Conservation (phyloP, 2,329 filamentous ascomycete genomes). For the Penicillium sp. region DNA sequence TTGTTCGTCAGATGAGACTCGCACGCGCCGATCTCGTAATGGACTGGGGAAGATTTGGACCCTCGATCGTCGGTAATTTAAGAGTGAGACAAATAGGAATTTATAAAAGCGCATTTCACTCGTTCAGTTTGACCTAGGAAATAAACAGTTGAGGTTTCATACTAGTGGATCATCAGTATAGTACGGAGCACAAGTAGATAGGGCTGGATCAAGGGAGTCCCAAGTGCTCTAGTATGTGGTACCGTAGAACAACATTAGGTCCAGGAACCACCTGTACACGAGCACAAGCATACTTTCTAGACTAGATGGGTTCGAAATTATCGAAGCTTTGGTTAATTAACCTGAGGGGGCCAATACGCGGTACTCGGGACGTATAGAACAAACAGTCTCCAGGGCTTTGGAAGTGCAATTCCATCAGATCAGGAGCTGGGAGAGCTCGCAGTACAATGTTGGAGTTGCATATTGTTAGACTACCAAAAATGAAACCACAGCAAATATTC, state of each 20-base stretch:
- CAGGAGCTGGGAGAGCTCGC: too few species aligned
- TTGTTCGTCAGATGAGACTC: not conserved
- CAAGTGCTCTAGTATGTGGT: not conserved
- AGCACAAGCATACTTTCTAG: constrained; percentile 10
- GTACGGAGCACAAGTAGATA: not conserved
- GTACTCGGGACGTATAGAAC: too few species aligned
- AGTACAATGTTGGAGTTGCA: too few species aligned
- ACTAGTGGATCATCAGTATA: not conserved
- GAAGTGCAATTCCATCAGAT: too few species aligned
- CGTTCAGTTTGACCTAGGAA: not conserved
- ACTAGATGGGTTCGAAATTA: constrained; percentile 1
- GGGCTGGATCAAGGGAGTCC: constrained; percentile 12
- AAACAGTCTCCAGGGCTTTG: too few species aligned
- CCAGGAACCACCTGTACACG: not conserved
- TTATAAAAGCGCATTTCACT: not conserved
- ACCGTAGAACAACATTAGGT: not conserved
- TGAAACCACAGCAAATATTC: too few species aligned
- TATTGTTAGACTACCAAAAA: too few species aligned
- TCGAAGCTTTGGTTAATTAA: constrained; percentile 3
- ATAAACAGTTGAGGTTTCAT: not conserved
- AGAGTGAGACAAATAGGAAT: not conserved
- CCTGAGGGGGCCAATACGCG: not conserved
- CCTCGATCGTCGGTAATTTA: constrained; percentile 12
- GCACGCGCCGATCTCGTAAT: not conserved
- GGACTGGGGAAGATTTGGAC: constrained; percentile 3